Evolutionary conservation across 768 basidiomycete genomes (phyloP).

Genomic region (Fomitopsis serialis): DNA sequence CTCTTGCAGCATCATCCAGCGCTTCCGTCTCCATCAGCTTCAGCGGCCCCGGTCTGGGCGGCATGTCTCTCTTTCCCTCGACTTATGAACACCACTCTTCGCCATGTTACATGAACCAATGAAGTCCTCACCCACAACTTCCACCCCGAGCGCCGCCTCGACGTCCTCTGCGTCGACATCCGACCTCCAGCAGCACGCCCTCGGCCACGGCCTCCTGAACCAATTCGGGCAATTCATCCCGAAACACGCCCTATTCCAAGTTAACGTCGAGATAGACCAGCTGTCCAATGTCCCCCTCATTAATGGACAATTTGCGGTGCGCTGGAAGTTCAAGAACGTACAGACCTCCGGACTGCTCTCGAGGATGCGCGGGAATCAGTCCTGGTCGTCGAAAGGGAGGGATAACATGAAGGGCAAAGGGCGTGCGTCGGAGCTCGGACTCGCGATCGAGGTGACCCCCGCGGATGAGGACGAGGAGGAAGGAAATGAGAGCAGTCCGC

Average conservation of each 20-base stretch:
- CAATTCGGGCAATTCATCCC: conserved; percentile 59
- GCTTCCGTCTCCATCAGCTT: background rate
- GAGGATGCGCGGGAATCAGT: conserved; percentile 30
- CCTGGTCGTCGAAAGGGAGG: conserved; percentile 10
- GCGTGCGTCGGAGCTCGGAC: conserved; percentile 1
- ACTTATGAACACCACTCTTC: background rate
- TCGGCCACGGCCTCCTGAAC: conserved; percentile 36
- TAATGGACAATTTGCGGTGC: conserved; percentile 60
- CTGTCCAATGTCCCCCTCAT: conserved; percentile 70
- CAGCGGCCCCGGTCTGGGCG: background rate
- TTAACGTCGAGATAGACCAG: conserved; percentile 56
- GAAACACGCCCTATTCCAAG: conserved; percentile 61
- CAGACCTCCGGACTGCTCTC: conserved; percentile 37
- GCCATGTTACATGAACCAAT: background rate
- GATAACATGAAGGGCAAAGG: conserved; percentile 14
- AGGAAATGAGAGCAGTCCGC: conserved; percentile 7
- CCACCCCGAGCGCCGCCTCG: background rate
- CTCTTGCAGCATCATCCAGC: background rate
- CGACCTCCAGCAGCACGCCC: background rate
- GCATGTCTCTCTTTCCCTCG: conserved; percentile 1
- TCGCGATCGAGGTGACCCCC: conserved; percentile 5
- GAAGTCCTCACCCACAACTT: background rate
- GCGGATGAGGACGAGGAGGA: conserved; percentile 3
- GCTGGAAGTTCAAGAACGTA: conserved; percentile 68
- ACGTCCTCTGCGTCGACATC: background rate